Conservation (phyloP, 2,329 filamentous ascomycete species). For the Neurospora sp. region DNA sequence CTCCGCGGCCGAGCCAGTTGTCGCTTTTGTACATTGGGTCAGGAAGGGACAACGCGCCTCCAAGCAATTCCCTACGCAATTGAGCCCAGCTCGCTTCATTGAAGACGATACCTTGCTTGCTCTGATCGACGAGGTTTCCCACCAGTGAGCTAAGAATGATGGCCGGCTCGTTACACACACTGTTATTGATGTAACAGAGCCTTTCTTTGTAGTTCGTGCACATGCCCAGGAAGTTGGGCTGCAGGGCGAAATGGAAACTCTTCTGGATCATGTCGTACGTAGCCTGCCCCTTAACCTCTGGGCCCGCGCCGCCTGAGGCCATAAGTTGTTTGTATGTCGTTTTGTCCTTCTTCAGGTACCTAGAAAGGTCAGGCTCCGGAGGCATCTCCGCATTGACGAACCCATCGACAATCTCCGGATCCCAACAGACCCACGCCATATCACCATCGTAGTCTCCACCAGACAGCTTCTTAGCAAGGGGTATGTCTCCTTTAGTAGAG, state of each 20-base stretch:
- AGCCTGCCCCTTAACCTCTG: constrained; percentile 10
- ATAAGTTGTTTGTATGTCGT: constrained; percentile 27
- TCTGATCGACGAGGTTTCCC: constrained; percentile 46
- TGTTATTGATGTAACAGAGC: constrained; percentile 49
- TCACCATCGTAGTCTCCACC: constrained; percentile 81
- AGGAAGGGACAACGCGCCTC: constrained; percentile 12
- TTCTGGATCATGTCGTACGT: constrained; percentile 38
- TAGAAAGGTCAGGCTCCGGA: constrained; percentile 32
- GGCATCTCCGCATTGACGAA: constrained; percentile 53
- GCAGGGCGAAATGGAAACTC: constrained; percentile 49
- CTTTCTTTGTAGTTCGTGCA: constrained; percentile 57
- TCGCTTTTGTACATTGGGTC: constrained; percentile 37
- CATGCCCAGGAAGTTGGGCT: constrained; percentile 48
- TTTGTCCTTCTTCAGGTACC: constrained; percentile 39
- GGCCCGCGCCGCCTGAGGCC: not conserved
- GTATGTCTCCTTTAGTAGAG: constrained; percentile 46
- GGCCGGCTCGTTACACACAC: constrained; percentile 34
- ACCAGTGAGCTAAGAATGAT: constrained; percentile 42
- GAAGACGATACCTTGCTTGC: constrained; percentile 46
- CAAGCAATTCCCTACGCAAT: constrained; percentile 23
- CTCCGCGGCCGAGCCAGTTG: constrained; percentile 17
- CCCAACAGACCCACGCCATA: constrained; percentile 70
- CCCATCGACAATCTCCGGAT: constrained; percentile 51
- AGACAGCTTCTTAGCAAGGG: constrained; percentile 61
- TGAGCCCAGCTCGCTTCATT: constrained; percentile 28